phyloP scores from a whole-genome alignment of 2,329 filamentous ascomycete species.

The Exophiala aquamarina region DNA sequence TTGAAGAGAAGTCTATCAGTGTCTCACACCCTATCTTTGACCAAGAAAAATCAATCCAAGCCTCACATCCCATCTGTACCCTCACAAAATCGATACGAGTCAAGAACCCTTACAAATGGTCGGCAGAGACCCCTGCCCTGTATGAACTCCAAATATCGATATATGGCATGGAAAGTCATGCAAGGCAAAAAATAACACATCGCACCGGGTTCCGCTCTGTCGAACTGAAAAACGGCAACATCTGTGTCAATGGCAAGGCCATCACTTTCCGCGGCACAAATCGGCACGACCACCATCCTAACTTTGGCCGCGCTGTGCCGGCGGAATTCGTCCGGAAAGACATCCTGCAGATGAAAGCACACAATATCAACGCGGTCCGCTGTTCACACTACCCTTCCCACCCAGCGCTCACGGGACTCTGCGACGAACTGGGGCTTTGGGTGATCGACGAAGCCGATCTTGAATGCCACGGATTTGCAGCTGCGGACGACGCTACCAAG shows the following conservation, averaged over 20 bases:
- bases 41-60: neutral
- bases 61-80: constrained; percentile 4
- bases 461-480: constrained; percentile 37
- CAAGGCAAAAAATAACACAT: constrained; percentile 50
- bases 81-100: constrained; percentile 41
- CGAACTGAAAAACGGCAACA: constrained; percentile 54
- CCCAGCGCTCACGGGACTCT: constrained; percentile 32
- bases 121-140: constrained; percentile 64
- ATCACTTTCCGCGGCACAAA: constrained; percentile 66
- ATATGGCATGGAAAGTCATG: neutral
- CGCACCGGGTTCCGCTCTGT: constrained; percentile 64
- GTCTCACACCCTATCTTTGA: neutral
- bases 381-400: constrained; percentile 68
- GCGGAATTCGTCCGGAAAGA: constrained; percentile 62
- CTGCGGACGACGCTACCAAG: neutral
- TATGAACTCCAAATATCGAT: constrained; percentile 47
- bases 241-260: constrained; percentile 60
- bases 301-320: constrained; percentile 62
- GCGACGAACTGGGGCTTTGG: constrained; percentile 38
- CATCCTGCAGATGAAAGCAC: constrained; percentile 65
- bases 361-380: constrained; percentile 71
- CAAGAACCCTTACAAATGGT: constrained; percentile 59
- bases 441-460: constrained; percentile 40
- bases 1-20: constrained; percentile 1
- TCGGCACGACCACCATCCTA: constrained; percentile 69